phyloP scores from a whole-genome alignment of 345 rosid genomes.

The Erysimum cheiranthoides region DNA sequence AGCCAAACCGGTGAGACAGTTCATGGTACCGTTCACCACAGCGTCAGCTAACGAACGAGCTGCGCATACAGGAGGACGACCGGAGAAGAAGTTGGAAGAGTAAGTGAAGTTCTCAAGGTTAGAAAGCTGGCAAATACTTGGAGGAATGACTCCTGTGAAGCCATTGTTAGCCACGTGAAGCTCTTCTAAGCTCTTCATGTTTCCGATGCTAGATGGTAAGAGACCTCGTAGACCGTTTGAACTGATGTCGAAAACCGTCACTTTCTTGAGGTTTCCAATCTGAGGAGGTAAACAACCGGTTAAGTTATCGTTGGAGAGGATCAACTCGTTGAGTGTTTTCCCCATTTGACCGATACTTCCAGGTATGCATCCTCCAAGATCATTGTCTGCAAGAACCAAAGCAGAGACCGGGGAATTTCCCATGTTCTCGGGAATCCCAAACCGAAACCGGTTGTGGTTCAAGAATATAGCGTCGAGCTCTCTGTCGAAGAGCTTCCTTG shows the following conservation, averaged over 20 bases:
- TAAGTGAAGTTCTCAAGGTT: conserved; percentile 66
- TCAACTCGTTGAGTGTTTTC: conserved; percentile 67
- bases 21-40: conserved; percentile 49
- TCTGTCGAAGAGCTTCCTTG: conserved; percentile 61
- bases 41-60: conserved; percentile 42
- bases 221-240: conserved; percentile 63
- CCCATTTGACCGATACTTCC: conserved; percentile 74
- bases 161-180: conserved; percentile 66
- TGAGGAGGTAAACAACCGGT: conserved; percentile 77
- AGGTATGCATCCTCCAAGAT: conserved; percentile 83
- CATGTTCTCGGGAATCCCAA: conserved; percentile 68
- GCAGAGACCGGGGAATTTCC: conserved; percentile 81
- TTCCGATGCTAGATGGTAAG: conserved; percentile 57
- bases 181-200: conserved; percentile 74
- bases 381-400: conserved; percentile 69
- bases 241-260: conserved; percentile 71
- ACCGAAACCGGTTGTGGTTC: conserved; percentile 66
- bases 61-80: conserved; percentile 64
- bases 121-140: conserved; percentile 60
- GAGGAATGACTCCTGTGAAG: conserved; percentile 66
- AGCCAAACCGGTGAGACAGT: conserved; percentile 58
- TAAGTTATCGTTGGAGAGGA: conserved; percentile 71
- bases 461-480: conserved; percentile 69
- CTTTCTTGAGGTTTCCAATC: conserved; percentile 62
- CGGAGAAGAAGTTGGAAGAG: conserved; percentile 69